Conservation (phyloP, 148 eudicot genomes). For the Rhododendron vialii region DNA sequence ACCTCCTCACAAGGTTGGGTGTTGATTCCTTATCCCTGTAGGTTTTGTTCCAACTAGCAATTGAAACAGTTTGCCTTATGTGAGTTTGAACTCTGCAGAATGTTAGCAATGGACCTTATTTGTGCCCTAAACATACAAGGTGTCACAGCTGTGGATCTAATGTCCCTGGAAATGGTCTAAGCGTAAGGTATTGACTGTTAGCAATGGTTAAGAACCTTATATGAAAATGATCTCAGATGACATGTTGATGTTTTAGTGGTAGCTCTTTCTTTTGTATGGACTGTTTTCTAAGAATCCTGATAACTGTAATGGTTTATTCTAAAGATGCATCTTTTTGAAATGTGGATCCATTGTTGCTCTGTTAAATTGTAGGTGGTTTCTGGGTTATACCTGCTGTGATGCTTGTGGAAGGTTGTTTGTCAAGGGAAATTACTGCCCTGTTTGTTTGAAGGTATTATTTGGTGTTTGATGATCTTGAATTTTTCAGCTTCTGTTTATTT, state of each 20-base stretch:
- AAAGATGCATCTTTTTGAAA: neutral
- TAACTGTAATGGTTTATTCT: neutral
- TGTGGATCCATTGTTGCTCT: neutral
- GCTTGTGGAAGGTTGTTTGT: constrained; percentile 99
- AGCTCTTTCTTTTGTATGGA: neutral
- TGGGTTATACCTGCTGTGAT: constrained; percentile 96
- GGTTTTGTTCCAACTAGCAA: neutral
- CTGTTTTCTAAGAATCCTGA: neutral
- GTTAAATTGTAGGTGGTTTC: constrained; percentile 74
- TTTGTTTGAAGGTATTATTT: constrained; percentile 79
- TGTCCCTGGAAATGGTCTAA: constrained; percentile 93
- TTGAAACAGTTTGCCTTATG: neutral
- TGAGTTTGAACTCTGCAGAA: constrained; percentile 50
- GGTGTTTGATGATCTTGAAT: neutral
- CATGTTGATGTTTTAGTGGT: neutral
- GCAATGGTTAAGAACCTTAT: neutral
- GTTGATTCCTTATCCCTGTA: neutral
- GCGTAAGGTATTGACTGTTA: constrained; percentile 55
- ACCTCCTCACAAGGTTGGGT: constrained; percentile 89
- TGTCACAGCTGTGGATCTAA: constrained; percentile 93
- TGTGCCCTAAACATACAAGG: constrained; percentile 95
- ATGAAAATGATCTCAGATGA: neutral
- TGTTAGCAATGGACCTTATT: constrained; percentile 85
- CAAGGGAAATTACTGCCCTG: constrained; percentile 94
- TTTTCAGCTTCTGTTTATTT: neutral